phyloP scores from a whole-genome alignment of 805 yeast species.

The Debaryomyces hansenii region DNA sequence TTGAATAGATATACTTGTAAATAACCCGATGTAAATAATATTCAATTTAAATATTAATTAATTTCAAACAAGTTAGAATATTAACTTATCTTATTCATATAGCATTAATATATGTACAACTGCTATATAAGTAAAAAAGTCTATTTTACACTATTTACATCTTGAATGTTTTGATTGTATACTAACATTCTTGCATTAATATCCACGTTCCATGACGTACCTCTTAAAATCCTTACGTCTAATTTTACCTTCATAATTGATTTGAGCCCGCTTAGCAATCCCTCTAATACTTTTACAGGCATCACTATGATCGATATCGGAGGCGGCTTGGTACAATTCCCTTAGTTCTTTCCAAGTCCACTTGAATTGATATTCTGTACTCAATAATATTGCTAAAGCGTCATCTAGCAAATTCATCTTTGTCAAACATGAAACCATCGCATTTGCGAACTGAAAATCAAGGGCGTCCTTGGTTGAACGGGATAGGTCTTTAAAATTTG shows the following conservation, averaged over 20 bases:
- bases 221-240: slow-evolving; percentile 32
- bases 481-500: slow-evolving; percentile 43
- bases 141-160: slow-evolving; percentile 12
- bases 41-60: slow-evolving; percentile 4
- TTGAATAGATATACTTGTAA: slow-evolving; percentile 6
- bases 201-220: slow-evolving; percentile 33
- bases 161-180: background rate
- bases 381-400: slow-evolving; percentile 65
- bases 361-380: slow-evolving; percentile 65
- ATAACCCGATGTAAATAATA: slow-evolving; percentile 2
- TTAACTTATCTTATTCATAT: background rate
- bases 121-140: background rate
- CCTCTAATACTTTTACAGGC: slow-evolving; percentile 31
- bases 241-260: slow-evolving; percentile 38
- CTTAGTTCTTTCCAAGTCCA: slow-evolving; percentile 57
- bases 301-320: slow-evolving; percentile 29
- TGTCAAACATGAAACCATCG: slow-evolving; percentile 63
- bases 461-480: slow-evolving; percentile 37
- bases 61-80: background rate
- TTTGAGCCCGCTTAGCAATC: slow-evolving; percentile 35
- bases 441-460: slow-evolving; percentile 71
- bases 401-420: slow-evolving; percentile 59
- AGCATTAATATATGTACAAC: background rate
- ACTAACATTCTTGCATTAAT: slow-evolving; percentile 12
- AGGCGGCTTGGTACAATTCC: slow-evolving; percentile 28